Evolutionary conservation across 306 rosid genomes (phyloP).

Genomic region (Rosa rugosa): DNA sequence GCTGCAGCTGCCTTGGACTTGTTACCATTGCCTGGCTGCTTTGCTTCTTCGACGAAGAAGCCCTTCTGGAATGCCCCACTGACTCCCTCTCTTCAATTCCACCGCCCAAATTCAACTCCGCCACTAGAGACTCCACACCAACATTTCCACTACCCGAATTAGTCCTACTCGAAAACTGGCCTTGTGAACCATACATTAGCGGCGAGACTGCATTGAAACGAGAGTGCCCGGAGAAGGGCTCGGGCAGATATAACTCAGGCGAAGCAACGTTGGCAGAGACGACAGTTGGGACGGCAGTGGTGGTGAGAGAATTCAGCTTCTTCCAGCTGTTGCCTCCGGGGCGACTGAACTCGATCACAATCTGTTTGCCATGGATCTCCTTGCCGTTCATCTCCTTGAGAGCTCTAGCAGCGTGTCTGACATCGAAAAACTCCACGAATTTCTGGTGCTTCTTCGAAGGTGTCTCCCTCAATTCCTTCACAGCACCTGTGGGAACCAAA

Average conservation of each 20-base stretch:
- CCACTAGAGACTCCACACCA: slow-evolving; percentile 31
- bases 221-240: slow-evolving; percentile 23
- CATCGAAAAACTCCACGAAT: slow-evolving; percentile 81
- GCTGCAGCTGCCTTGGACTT: slow-evolving; percentile 27
- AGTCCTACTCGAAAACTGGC: slow-evolving; percentile 20
- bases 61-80: slow-evolving; percentile 19
- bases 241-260: background rate
- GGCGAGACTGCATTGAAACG: slow-evolving; percentile 15
- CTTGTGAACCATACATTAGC: slow-evolving; percentile 21
- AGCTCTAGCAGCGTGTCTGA: slow-evolving; percentile 72
- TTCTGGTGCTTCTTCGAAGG: slow-evolving; percentile 71
- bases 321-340: slow-evolving; percentile 61
- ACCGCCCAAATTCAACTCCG: slow-evolving; percentile 31
- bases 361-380: slow-evolving; percentile 49
- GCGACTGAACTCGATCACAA: slow-evolving; percentile 67
- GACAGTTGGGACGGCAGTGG: background rate
- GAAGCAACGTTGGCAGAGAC: background rate
- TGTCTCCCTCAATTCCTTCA: slow-evolving; percentile 78
- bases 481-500: slow-evolving; percentile 45
- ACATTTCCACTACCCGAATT: background rate
- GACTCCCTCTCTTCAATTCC: slow-evolving; percentile 32
- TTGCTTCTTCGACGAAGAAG: slow-evolving; percentile 16
- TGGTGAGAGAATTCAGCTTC: slow-evolving; percentile 26
- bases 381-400: slow-evolving; percentile 70
- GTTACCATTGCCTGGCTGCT: background rate